A percentile compares a stretch with the other conserved stretches of the same genome.
phyloP scores from a whole-genome alignment of 495 filamentous ascomycete species.

The Penicillium tannophilum region DNA sequence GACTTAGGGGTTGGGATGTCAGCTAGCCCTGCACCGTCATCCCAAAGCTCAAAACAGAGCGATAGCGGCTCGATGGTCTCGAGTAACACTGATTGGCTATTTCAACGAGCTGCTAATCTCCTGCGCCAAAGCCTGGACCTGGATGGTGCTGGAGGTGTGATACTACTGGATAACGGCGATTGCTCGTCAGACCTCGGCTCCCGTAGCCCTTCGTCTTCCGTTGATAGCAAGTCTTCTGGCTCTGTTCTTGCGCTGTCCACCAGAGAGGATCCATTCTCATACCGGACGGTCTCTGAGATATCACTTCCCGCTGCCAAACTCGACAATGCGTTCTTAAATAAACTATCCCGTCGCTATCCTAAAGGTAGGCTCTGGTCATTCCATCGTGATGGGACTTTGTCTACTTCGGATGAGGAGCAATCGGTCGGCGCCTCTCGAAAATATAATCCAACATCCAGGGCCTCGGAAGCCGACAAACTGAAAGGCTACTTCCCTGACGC shows the following conservation, averaged over 20 bases:
- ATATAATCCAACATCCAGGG: slow-evolving; percentile 33
- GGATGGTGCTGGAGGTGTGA: slow-evolving; percentile 48
- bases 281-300: slow-evolving; percentile 20
- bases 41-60: neutral
- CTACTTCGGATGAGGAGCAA: slow-evolving; percentile 41
- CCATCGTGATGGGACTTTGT: slow-evolving; percentile 48
- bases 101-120: slow-evolving; percentile 56
- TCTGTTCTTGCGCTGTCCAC: slow-evolving; percentile 35
- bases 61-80: neutral
- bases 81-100: slow-evolving; percentile 33
- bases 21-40: slow-evolving; percentile 8
- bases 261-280: slow-evolving; percentile 29
- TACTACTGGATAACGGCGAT: slow-evolving; percentile 48
- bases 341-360: slow-evolving; percentile 54
- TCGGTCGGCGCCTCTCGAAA: slow-evolving; percentile 23
- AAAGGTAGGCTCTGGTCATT: slow-evolving; percentile 67
- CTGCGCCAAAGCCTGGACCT: slow-evolving; percentile 58
- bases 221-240: slow-evolving; percentile 19
- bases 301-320: slow-evolving; percentile 32
- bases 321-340: slow-evolving; percentile 45
- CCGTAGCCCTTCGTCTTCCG: slow-evolving; percentile 23
- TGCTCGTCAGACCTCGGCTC: slow-evolving; percentile 23
- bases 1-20: slow-evolving; percentile 14
- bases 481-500: slow-evolving; percentile 46
- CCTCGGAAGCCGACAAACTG: slow-evolving; percentile 39